These are phyloP conservation scores for Candida railenensis DNA, from an alignment of 805 yeast species.

Conservation along the genomic window DNA sequence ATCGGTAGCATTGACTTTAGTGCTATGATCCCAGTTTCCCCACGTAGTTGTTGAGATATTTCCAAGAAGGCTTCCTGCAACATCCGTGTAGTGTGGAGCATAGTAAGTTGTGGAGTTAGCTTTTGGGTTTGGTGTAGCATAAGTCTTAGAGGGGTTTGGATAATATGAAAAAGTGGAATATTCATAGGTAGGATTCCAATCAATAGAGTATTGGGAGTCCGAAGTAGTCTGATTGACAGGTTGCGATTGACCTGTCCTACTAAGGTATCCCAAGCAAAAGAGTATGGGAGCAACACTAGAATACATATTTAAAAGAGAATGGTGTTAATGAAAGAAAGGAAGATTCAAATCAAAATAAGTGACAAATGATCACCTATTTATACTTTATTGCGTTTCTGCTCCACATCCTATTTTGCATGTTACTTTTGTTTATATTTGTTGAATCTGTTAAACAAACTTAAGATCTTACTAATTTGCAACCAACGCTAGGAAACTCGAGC, in stretches of 20 bases:
- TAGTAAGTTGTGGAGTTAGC: constrained; percentile 6
- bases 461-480: no score
- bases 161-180: neutral
- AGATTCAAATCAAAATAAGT: neutral
- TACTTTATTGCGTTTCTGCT: no score
- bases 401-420: neutral
- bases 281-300: neutral
- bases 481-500: neutral
- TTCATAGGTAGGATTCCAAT: neutral
- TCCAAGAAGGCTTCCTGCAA: constrained; percentile 1
- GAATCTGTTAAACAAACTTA: no score
- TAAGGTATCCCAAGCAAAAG: neutral
- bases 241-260: neutral
- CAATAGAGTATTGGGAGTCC: neutral
- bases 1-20: constrained; percentile 12
- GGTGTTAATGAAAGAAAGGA: no score
- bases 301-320: neutral
- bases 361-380: neutral
- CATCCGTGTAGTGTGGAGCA: constrained; percentile 9
- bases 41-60: constrained; percentile 15
- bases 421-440: no score
- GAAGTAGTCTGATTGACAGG: neutral
- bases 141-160: constrained; percentile 4
- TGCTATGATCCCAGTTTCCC: constrained; percentile 16
- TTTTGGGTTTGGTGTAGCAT: constrained; percentile 4